Conservation (phyloP, 352 stramenopile species). For the Phytopythium cucurbitacearum region DNA sequence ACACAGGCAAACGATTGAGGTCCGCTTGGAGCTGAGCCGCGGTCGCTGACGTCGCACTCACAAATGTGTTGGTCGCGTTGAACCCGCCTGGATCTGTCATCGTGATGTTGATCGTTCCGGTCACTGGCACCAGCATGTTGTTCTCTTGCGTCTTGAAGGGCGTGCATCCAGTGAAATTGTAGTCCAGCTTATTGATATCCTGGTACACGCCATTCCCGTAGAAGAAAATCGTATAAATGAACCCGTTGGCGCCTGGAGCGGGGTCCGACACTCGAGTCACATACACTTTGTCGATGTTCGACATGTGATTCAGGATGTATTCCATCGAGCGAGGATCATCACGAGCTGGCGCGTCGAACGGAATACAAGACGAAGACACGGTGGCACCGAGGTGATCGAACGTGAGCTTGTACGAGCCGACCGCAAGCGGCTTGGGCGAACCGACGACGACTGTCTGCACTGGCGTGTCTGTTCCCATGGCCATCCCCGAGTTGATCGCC, state of each 20-base stretch:
- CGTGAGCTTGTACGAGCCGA: conserved; percentile 50
- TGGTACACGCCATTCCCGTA: conserved; percentile 65
- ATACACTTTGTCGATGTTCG: conserved; percentile 75
- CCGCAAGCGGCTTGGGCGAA: conserved; percentile 38
- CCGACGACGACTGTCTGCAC: conserved; percentile 67
- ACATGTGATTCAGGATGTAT: conserved; percentile 40
- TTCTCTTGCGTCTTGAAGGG: conserved; percentile 63
- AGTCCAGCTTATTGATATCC: conserved; percentile 15
- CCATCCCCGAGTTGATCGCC: conserved; percentile 31
- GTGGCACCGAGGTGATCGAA: conserved; percentile 38
- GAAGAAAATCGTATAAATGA: conserved; percentile 73
- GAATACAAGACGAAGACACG: conserved; percentile 44
- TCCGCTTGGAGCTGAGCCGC: conserved; percentile 38
- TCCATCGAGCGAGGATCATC: conserved; percentile 47
- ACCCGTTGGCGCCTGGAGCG: conserved; percentile 38
- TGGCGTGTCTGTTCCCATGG: conserved; percentile 70
- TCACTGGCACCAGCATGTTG: conserved; percentile 50
- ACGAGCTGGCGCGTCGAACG: conserved; percentile 48
- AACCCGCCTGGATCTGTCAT: conserved; percentile 56
- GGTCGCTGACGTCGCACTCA: conserved; percentile 28
- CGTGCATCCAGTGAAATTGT: conserved; percentile 18
- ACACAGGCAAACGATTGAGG: conserved; percentile 51
- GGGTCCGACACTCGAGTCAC: conserved; percentile 46
- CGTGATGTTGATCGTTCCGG: conserved; percentile 21
- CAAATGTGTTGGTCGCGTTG: conserved; percentile 43